Evolutionary conservation across 495 filamentous ascomycete genomes (phyloP).

Genomic region (Paragyromitra xinjiangensis): DNA sequence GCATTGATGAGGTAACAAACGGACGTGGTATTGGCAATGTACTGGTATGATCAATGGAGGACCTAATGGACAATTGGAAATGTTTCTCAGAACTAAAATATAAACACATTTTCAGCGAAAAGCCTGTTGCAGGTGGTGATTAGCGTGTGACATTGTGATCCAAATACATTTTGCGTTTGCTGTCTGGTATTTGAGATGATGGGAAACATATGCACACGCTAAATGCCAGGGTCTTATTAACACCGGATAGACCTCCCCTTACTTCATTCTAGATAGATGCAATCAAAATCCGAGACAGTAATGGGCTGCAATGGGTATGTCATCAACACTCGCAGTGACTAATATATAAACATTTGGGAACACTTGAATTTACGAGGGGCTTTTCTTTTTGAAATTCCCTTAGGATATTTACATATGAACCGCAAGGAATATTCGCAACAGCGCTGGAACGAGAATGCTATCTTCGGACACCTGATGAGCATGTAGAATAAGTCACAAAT

Average conservation of each 20-base stretch:
- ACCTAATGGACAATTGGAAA: conserved; percentile 8
- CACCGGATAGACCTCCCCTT: neutral
- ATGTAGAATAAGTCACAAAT: neutral
- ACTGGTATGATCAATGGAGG: neutral
- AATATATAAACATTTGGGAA: too few relatives aligned
- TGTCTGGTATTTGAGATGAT: neutral
- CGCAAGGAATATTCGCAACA: neutral
- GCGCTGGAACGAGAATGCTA: too few relatives aligned
- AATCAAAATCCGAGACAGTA: neutral
- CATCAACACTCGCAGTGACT: too few relatives aligned
- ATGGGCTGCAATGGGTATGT: too few relatives aligned
- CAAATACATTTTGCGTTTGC: too few relatives aligned
- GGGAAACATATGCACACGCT: neutral
- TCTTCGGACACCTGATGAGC: too few relatives aligned
- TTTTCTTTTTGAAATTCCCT: too few relatives aligned
- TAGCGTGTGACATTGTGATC: neutral
- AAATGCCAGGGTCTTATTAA: neutral
- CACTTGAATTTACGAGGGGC: too few relatives aligned
- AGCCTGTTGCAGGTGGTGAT: neutral
- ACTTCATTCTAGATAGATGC: neutral
- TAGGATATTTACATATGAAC: neutral
- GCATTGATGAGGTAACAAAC: neutral
- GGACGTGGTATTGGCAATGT: conserved; percentile 8
- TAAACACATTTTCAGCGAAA: too few relatives aligned
- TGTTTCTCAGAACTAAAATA: neutral